phyloP scores from a whole-genome alignment of 148 eudicot species.

The Vaccinium macrocarpon region DNA sequence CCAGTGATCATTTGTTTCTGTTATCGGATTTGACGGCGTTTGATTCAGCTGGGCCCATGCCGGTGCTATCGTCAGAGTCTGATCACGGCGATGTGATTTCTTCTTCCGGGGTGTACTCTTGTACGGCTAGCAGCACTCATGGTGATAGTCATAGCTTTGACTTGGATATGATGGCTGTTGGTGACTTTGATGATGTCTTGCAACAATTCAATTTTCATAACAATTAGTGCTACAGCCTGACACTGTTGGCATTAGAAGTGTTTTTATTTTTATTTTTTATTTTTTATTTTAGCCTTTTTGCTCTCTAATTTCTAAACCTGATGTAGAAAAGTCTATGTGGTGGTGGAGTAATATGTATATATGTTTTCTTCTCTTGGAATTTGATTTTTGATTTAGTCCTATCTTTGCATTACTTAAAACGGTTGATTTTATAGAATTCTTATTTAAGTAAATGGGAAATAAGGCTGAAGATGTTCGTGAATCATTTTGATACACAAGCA shows the following conservation, averaged over 20 bases:
- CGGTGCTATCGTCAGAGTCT: conserved; percentile 21
- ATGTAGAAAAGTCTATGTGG: neutral
- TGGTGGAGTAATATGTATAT: neutral
- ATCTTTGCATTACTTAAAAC: too few species aligned
- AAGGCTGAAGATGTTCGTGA: too few species aligned
- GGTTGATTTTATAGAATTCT: too few species aligned
- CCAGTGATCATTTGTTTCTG: neutral
- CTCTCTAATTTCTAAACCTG: neutral
- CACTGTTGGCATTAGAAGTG: neutral
- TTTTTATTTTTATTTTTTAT: neutral
- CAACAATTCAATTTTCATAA: neutral
- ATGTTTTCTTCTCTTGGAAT: neutral
- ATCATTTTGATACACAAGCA: neutral
- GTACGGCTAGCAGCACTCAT: conserved; percentile 29
- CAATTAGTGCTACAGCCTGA: neutral
- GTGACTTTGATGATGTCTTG: conserved; percentile 9
- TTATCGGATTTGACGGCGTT: neutral
- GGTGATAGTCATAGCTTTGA: conserved; percentile 1
- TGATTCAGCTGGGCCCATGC: neutral
- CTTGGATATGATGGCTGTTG: conserved; percentile 9
- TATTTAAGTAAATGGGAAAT: too few species aligned
- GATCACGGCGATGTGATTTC: conserved; percentile 19
- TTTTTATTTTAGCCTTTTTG: neutral
- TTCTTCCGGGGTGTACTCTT: conserved; percentile 31
- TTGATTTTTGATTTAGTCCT: neutral